Evolutionary conservation across 257 asterid genomes (phyloP).

Genomic region (Ehretia macrophylla): DNA sequence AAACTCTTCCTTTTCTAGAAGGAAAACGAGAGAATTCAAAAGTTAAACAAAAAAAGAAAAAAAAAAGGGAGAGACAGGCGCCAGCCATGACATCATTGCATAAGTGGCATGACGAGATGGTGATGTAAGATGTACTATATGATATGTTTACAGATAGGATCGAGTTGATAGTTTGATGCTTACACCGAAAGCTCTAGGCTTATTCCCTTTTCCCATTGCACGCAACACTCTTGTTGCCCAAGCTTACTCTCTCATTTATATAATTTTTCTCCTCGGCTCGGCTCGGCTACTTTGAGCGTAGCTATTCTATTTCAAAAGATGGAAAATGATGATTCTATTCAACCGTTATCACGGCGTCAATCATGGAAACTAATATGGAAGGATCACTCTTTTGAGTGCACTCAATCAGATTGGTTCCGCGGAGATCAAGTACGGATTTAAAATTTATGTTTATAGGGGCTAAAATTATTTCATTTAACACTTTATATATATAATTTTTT

Average conservation of each 20-base stretch:
- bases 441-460: too few species aligned
- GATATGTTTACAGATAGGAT: conserved; percentile 11
- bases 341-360: conserved; percentile 5
- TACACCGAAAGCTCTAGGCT: conserved; percentile 12
- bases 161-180: conserved; percentile 1
- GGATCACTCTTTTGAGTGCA: too few species aligned
- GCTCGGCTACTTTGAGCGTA: background rate
- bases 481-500: too few species aligned
- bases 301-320: background rate
- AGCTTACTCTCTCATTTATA: background rate
- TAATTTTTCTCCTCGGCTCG: background rate
- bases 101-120: background rate
- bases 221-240: conserved; percentile 12
- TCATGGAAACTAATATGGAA: too few species aligned
- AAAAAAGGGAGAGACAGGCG: conserved; percentile 1
- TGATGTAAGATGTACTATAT: background rate
- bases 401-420: too few species aligned
- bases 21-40: background rate
- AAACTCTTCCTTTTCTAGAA: conserved; percentile 5
- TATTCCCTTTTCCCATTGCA: background rate
- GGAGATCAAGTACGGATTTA: too few species aligned
- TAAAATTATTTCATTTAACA: too few species aligned
- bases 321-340: background rate
- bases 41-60: background rate
- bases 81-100: conserved; percentile 11